phyloP scores from a whole-genome alignment of 768 basidiomycete species.

The Kwoniella bestiolae region DNA sequence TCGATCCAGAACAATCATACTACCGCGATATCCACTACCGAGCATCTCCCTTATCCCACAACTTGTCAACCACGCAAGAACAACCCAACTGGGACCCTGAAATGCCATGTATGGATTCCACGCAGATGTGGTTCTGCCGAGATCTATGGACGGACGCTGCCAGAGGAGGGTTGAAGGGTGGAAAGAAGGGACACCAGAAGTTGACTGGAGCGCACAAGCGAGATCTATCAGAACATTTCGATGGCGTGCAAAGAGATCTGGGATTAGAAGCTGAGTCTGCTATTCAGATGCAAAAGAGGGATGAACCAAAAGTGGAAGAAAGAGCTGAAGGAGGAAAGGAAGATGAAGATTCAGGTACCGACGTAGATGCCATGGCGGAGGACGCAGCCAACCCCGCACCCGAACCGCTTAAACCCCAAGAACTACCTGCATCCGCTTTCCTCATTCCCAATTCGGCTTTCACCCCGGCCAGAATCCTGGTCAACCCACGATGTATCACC shows the following conservation, averaged over 20 bases:
- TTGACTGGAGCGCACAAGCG: constrained; percentile 41
- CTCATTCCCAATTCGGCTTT: constrained; percentile 85
- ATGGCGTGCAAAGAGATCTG: not conserved
- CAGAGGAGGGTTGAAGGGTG: constrained; percentile 64
- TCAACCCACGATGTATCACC: constrained; percentile 95
- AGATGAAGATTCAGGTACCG: constrained; percentile 54
- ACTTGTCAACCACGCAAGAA: constrained; percentile 65
- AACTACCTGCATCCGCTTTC: constrained; percentile 57
- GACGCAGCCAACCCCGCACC: constrained; percentile 51
- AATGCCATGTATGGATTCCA: constrained; percentile 89
- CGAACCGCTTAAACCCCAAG: constrained; percentile 49
- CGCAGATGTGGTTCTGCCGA: constrained; percentile 96
- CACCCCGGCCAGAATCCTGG: constrained; percentile 81
- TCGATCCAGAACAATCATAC: constrained; percentile 94
- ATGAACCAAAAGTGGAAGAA: constrained; percentile 19
- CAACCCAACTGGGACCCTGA: constrained; percentile 73
- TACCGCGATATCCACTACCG: constrained; percentile 88
- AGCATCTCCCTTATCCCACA: constrained; percentile 78
- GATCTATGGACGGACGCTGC: constrained; percentile 95
- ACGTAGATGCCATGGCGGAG: constrained; percentile 56
- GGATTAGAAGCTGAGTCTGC: constrained; percentile 1
- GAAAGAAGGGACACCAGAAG: constrained; percentile 46
- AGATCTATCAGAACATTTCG: constrained; percentile 26
- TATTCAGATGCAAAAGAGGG: constrained; percentile 1
- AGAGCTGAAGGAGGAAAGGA: constrained; percentile 29